Evolutionary conservation across 23 red algal genomes (phyloP).

Genomic region (Gracilaria caudata): DNA sequence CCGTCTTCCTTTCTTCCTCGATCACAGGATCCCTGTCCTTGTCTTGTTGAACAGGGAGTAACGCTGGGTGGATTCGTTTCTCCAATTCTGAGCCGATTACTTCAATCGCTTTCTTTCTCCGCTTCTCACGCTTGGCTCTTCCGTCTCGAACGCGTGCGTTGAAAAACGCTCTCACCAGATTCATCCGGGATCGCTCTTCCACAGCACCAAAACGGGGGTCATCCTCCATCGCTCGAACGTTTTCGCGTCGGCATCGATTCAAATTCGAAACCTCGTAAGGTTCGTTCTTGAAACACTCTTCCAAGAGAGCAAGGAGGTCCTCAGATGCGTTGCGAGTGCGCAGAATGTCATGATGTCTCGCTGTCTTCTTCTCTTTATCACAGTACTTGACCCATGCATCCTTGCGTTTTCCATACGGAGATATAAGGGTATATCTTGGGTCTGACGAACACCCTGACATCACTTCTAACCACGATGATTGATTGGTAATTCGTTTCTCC

Average conservation of each 20-base stretch:
- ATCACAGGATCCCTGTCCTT: neutral
- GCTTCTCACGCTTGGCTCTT: neutral
- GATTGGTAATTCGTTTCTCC: conserved; percentile 37
- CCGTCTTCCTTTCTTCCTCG: neutral
- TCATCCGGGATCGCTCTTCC: conserved; percentile 33
- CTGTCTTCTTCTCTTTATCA: conserved; percentile 13
- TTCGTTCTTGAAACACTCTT: conserved; percentile 56
- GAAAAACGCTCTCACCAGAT: conserved; percentile 45
- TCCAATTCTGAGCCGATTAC: conserved; percentile 27
- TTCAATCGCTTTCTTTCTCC: conserved; percentile 26
- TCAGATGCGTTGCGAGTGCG: conserved; percentile 3
- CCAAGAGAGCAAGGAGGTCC: conserved; percentile 31
- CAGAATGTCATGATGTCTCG: conserved; percentile 1
- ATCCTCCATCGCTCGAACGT: conserved; percentile 35
- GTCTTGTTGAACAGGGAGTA: conserved; percentile 1
- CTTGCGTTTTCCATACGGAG: conserved; percentile 55
- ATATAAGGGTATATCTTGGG: conserved; percentile 47
- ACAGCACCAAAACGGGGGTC: conserved; percentile 58
- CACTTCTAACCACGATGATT: conserved; percentile 60
- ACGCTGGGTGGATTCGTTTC: conserved; percentile 41
- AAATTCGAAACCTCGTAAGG: conserved; percentile 27
- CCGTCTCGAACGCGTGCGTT: conserved; percentile 13
- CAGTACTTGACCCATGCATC: conserved; percentile 43
- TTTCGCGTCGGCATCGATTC: conserved; percentile 48
- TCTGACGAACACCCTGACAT: conserved; percentile 58